Evolutionary conservation across 768 basidiomycete genomes (phyloP), one percentile per base, ranked within the genome.

Genomic region (Udeniomyces megalosporus): DNA sequence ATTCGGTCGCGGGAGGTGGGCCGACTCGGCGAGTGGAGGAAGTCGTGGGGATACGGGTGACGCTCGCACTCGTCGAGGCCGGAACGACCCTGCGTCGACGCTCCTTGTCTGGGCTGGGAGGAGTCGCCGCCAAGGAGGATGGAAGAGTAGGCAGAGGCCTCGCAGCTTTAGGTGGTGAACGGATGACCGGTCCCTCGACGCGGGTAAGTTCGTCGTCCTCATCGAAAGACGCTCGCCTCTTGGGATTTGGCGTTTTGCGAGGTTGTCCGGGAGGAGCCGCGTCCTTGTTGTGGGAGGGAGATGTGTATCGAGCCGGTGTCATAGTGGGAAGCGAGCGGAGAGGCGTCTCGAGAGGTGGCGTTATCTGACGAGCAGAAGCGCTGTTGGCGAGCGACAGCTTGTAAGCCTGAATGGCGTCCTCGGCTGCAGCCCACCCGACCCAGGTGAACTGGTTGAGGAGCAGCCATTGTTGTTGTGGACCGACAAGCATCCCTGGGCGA

Each of bases 371-470:
- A 46, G 17, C n/a, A n/a, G n/a, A n/a, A n/a, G 42, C 42, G 34
- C 22, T 38, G 47, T 24, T 22, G 48, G 76, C 82, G 70, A 78
- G 80, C 66, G 63, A 35, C 14, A 58, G 52, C 28, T 60, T 53
- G 58, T 60, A 65, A 14, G 51, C 51, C 14, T 58, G 51, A 47
- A 65, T 26, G 2, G 63, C 63, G 69, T 90, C 87, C 70, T 95
- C 89, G 2, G 82, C 78, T 4, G 90, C 90, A 1, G 88, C 82
- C 90, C 91, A 93, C 69, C 88, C 88, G 20, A 82, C 79, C 90
- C 90, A 95, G 72, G 90, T 87, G 49, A 91, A 74, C 70, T 95
- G 90, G 76, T 91, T 91, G 70, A 88, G 81, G 71, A 92, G 91
- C 81, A 95, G 83, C 71, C 88, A 95, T 72, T 95, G 90, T 67